phyloP scores from a whole-genome alignment of 2,329 filamentous ascomycete species.

The Paecilomyces fulvus region DNA sequence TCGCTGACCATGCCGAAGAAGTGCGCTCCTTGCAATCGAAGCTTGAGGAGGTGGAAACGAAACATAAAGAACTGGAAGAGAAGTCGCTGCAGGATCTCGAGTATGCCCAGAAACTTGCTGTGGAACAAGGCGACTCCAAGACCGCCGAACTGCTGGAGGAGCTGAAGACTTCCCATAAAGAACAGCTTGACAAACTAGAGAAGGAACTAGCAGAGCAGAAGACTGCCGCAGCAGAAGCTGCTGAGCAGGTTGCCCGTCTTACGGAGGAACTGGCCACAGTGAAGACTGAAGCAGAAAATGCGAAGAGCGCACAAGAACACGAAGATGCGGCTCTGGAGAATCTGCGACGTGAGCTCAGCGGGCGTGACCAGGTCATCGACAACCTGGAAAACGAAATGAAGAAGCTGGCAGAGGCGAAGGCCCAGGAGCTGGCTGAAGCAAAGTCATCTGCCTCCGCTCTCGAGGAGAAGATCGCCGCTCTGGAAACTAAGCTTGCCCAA shows the following conservation, averaged over 20 bases:
- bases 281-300: slow-evolving; percentile 19
- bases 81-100: slow-evolving; percentile 30
- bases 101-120: slow-evolving; percentile 27
- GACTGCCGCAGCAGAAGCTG: slow-evolving; percentile 18
- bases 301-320: slow-evolving; percentile 18
- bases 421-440: slow-evolving; percentile 25
- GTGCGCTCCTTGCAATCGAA: slow-evolving; percentile 23
- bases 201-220: slow-evolving; percentile 27
- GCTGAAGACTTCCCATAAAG: slow-evolving; percentile 27
- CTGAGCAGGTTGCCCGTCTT: slow-evolving; percentile 20
- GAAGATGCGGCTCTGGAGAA: slow-evolving; percentile 23
- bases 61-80: slow-evolving; percentile 28
- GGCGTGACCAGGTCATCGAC: slow-evolving; percentile 28
- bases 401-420: slow-evolving; percentile 26
- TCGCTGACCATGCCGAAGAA: slow-evolving; percentile 23
- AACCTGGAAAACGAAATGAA: slow-evolving; percentile 31
- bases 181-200: slow-evolving; percentile 26
- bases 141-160: slow-evolving; percentile 27
- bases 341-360: slow-evolving; percentile 26
- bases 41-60: slow-evolving; percentile 27
- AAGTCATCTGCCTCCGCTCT: slow-evolving; percentile 20
- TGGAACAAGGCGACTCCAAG: slow-evolving; percentile 27
- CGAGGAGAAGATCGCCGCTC: slow-evolving; percentile 26
- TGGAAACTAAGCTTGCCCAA: slow-evolving; percentile 27
- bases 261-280: slow-evolving; percentile 25